Percentiles rank a stretch among this genome's conserved stretches.
Conservation (phyloP, 2,329 filamentous ascomycete species). For the Bertia moriformis region DNA sequence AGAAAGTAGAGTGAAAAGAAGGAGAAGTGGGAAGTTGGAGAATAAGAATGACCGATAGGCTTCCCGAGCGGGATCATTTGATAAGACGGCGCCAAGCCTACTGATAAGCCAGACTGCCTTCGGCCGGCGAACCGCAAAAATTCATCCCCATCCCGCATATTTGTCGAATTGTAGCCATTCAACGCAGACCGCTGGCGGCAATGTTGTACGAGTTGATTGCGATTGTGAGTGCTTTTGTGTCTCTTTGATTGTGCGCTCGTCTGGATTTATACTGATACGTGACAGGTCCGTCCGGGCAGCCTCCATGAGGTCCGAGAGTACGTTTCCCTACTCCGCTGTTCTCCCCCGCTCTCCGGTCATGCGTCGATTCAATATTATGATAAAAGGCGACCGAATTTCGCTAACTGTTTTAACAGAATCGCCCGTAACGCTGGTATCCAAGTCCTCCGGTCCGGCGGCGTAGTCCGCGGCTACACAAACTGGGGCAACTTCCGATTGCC, state of each 20-base stretch:
- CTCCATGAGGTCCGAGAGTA: slow-evolving; percentile 58
- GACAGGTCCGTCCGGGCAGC: slow-evolving; percentile 51
- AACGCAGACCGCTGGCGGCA: slow-evolving; percentile 2
- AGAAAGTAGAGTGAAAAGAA: no score
- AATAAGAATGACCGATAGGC: no score
- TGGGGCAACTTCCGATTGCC: slow-evolving; percentile 56
- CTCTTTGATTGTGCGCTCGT: slow-evolving; percentile 1
- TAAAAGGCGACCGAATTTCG: no score
- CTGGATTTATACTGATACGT: not conserved
- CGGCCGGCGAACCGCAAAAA: no score
- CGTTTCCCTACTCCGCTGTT: slow-evolving; percentile 7
- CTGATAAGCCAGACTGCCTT: no score
- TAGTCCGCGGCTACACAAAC: slow-evolving; percentile 54
- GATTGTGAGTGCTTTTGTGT: slow-evolving; percentile 32
- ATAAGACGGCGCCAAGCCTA: not conserved
- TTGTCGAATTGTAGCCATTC: no score
- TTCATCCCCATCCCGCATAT: no score
- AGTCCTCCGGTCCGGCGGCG: slow-evolving; percentile 44
- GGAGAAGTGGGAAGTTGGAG: not conserved
- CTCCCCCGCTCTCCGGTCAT: slow-evolving; percentile 1
- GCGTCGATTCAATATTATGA: slow-evolving; percentile 3
- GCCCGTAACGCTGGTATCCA: slow-evolving; percentile 46
- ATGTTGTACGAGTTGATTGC: slow-evolving; percentile 63
- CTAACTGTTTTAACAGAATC: slow-evolving; percentile 28
- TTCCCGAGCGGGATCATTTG: not conserved